A percentile compares a stretch with the other conserved stretches of the same genome.
Conservation (phyloP, 2,329 filamentous ascomycete genomes). For the Arthrobotrys pseudoclavata region DNA sequence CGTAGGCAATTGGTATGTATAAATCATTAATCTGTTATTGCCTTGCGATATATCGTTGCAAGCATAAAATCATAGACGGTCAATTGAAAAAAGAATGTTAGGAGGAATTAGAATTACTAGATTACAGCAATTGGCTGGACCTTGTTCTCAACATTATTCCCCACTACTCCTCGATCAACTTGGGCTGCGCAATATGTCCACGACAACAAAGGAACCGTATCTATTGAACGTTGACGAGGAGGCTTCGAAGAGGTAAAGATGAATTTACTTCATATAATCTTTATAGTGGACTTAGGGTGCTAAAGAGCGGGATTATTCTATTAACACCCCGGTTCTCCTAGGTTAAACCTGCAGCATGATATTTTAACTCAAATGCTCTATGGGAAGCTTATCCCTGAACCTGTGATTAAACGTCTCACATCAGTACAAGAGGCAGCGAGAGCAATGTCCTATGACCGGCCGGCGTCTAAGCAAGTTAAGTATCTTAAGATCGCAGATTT, state of each 20-base stretch:
- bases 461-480: background rate
- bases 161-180: background rate
- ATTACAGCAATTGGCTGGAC: background rate
- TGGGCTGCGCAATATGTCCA: conserved; percentile 8
- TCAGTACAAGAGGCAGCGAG: background rate
- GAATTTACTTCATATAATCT: background rate
- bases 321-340: conserved; percentile 4
- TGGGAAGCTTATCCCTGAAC: conserved; percentile 37
- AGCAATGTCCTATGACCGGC: conserved; percentile 1
- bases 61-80: background rate
- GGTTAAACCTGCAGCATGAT: conserved; percentile 50
- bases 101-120: background rate
- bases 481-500: conserved; percentile 46
- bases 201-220: conserved; percentile 35
- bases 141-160: background rate
- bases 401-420: conserved; percentile 19
- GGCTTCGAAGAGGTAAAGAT: conserved; percentile 48
- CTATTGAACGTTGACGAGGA: conserved; percentile 46
- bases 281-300: background rate
- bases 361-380: conserved; percentile 42
- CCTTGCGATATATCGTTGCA: background rate
- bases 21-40: background rate
- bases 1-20: conserved; percentile 4
- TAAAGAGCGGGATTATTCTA: background rate
- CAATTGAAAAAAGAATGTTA: background rate